Evolutionary conservation across 164 flowering plant species (phyloP).

Genomic region (Magnolia changhungtana): DNA sequence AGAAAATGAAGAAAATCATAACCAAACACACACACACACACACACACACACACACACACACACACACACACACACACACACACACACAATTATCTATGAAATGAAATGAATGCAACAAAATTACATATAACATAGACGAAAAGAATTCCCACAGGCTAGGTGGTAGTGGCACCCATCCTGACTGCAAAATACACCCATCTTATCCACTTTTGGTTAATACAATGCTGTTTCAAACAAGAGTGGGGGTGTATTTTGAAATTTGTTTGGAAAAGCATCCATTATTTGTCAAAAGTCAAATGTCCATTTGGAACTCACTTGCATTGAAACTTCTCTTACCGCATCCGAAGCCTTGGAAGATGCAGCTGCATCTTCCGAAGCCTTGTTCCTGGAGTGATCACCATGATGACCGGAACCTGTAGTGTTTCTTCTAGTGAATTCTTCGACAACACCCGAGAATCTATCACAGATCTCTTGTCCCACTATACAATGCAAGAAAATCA

Average conservation of each 20-base stretch:
- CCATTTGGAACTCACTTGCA: too few relatives aligned
- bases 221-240: background rate
- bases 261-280: background rate
- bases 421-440: slow-evolving; percentile 50
- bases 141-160: background rate
- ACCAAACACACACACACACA: too few relatives aligned
- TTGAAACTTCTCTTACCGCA: slow-evolving; percentile 11
- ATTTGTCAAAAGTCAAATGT: too few relatives aligned
- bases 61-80: too few relatives aligned
- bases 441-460: slow-evolving; percentile 48
- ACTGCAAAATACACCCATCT: too few relatives aligned
- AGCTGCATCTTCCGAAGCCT: slow-evolving; percentile 19
- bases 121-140: background rate
- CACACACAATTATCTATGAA: background rate
- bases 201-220: background rate
- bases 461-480: slow-evolving; percentile 52
- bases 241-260: background rate
- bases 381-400: slow-evolving; percentile 40
- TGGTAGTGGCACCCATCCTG: too few relatives aligned
- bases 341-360: slow-evolving; percentile 24
- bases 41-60: too few relatives aligned
- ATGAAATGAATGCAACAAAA: background rate
- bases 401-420: slow-evolving; percentile 31
- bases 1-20: background rate
- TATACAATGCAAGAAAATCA: slow-evolving; percentile 15